Evolutionary conservation across 2,329 filamentous ascomycete species (phyloP), one percentile per base, ranked within the genome.

Genomic region (Penicillium digitatum): DNA sequence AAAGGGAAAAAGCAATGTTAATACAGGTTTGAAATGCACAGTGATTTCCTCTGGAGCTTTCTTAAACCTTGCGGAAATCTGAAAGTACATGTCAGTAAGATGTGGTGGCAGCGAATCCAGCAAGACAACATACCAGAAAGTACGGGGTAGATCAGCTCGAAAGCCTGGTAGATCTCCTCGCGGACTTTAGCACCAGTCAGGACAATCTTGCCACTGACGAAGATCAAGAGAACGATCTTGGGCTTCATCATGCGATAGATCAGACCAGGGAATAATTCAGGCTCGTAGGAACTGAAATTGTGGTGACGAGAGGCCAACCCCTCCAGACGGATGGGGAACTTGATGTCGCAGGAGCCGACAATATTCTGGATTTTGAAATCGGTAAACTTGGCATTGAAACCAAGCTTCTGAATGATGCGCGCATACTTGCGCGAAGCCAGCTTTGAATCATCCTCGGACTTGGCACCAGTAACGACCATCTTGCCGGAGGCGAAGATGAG

Each of bases 181-280:
- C 94, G 88, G 62, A 97, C 92, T 74, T 99, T 97, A 64, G 94
- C 94, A 70, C 94, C 94, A 39, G 94, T 97, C 72, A 97, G 83
- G 69, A 97, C 94, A 60, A 97, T 97, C 83, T 97, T 97, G 71
- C 93, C 94, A 69, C 88, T 94, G 69, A 97, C 93, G 79, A 97
- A 97, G 76, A 99, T 96, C 71, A 97, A 81, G 26, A 97, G 86
- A 51, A 97, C 93, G 65, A 97, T 96, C 86, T 97, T 97, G 20
- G 94, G 94, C 82, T 97, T 97, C 82, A 97, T 96, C 94, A 99
- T 99, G 74, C 94, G 91, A 79, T 99, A 99, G 78, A 99, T 99
- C 49, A 99, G 87, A 85, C 94, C 94, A 70, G 94, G 94, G 84
- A 97, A 99, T 74, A 99, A 77, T 74, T 99, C 94, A 64, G 94